Conservation (phyloP, 1,284 basidiomycete genomes). For the Abortiporus biennis region DNA sequence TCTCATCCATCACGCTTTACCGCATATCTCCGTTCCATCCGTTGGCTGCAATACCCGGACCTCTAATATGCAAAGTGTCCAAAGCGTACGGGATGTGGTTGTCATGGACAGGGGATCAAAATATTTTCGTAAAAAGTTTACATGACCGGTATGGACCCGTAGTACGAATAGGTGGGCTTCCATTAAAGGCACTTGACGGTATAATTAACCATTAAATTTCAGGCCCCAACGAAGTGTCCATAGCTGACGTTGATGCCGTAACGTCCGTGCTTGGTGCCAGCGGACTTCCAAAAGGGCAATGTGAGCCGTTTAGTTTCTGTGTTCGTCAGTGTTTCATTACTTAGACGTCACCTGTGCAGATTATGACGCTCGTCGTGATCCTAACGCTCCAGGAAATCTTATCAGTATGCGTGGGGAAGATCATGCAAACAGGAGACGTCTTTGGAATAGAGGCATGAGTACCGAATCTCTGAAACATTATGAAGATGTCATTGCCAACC, state of each 20-base stretch:
- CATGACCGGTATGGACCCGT: constrained; percentile 38
- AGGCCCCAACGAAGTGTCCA: constrained; percentile 24
- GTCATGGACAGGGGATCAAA: constrained; percentile 28
- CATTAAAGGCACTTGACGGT: background rate
- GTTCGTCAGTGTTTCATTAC: background rate
- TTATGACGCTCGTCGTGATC: constrained; percentile 1
- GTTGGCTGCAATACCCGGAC: constrained; percentile 35
- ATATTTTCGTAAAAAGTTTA: constrained; percentile 26
- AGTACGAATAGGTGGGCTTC: constrained; percentile 33
- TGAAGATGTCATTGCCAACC: constrained; percentile 1
- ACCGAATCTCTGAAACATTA: constrained; percentile 2
- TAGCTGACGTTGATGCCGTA: constrained; percentile 16
- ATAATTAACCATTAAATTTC: background rate
- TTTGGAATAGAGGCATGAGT: constrained; percentile 7
- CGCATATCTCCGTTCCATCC: constrained; percentile 40
- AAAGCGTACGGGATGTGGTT: constrained; percentile 27
- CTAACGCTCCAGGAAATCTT: constrained; percentile 1
- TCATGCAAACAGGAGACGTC: constrained; percentile 2
- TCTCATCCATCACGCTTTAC: constrained; percentile 29
- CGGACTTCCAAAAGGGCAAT: constrained; percentile 20
- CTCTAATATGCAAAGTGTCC: constrained; percentile 28
- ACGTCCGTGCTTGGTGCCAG: constrained; percentile 13
- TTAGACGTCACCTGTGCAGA: constrained; percentile 3
- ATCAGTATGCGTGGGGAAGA: constrained; percentile 1
- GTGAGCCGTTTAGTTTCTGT: constrained; percentile 9